Evolutionary conservation across 208 protist species (phyloP).

Genomic region (Leishmania gerbilli): DNA sequence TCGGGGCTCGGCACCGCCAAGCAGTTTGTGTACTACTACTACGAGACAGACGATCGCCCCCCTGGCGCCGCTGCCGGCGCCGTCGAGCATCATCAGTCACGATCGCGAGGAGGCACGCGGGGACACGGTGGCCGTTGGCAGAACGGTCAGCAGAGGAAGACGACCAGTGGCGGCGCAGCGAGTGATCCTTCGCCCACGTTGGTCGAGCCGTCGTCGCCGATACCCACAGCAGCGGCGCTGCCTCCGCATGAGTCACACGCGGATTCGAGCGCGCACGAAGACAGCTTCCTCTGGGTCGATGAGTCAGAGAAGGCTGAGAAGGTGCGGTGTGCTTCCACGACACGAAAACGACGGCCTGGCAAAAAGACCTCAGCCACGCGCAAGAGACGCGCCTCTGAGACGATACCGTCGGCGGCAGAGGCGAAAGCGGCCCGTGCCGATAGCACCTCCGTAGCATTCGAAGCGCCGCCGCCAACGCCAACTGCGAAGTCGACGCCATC

Average conservation of each 20-base stretch:
- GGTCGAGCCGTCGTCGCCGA: not conserved
- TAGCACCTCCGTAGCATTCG: not conserved
- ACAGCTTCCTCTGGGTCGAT: conserved; percentile 9
- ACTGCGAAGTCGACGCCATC: not conserved
- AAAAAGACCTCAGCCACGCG: conserved; percentile 6
- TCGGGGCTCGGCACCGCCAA: not conserved
- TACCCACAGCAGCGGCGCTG: not conserved
- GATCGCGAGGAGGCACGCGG: not conserved
- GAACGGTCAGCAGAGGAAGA: not conserved
- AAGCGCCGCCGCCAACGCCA: not conserved
- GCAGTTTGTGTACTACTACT: conserved; percentile 53
- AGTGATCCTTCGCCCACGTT: not conserved
- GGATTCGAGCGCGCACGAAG: not conserved
- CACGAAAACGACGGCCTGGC: not conserved
- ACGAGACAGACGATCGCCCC: conserved; percentile 13
- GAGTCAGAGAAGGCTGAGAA: not conserved
- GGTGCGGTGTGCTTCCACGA: not conserved
- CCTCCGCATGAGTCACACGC: not conserved
- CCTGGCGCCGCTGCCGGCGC: not conserved
- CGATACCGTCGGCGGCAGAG: not conserved
- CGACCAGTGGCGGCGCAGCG: not conserved
- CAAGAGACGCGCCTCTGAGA: conserved; percentile 8
- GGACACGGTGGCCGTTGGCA: too few relatives aligned
- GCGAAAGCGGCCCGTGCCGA: conserved; percentile 2
- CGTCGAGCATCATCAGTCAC: not conserved